Percentiles rank a stretch among this genome's conserved stretches.
Evolutionary conservation across 2,329 filamentous ascomycete genomes (phyloP).

Genomic region (Fusarium odoratissimum): DNA sequence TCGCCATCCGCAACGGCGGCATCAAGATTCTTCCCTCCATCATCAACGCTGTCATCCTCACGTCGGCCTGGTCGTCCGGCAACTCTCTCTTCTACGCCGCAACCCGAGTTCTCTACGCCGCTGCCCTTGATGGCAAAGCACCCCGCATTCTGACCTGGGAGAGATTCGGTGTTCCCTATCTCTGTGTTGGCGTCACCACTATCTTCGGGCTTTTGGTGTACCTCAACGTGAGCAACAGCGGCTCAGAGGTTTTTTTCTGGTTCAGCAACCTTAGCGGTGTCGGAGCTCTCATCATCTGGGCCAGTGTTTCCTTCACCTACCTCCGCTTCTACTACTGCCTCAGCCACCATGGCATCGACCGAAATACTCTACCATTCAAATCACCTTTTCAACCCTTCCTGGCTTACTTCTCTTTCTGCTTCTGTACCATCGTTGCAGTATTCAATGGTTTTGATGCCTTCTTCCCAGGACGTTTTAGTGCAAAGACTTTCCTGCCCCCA

Average conservation of each 20-base stretch:
- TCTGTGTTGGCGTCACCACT: slow-evolving; percentile 13
- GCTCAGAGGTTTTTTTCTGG: slow-evolving; percentile 29
- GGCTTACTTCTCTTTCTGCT: slow-evolving; percentile 68
- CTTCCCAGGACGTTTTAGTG: slow-evolving; percentile 72
- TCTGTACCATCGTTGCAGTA: slow-evolving; percentile 71
- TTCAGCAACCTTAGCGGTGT: slow-evolving; percentile 25
- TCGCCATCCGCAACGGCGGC: slow-evolving; percentile 74
- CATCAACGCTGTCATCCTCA: slow-evolving; percentile 76
- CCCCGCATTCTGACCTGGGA: slow-evolving; percentile 10
- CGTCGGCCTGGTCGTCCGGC: slow-evolving; percentile 72
- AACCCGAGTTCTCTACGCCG: slow-evolving; percentile 75
- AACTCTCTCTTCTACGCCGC: slow-evolving; percentile 74
- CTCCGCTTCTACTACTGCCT: slow-evolving; percentile 57
- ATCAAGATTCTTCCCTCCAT: slow-evolving; percentile 73
- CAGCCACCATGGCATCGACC: slow-evolving; percentile 58
- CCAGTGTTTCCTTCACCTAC: slow-evolving; percentile 59
- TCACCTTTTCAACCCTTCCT: slow-evolving; percentile 71
- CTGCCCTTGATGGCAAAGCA: slow-evolving; percentile 74
- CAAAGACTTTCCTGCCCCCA: slow-evolving; percentile 69
- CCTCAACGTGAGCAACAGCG: slow-evolving; percentile 42
- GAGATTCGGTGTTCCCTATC: slow-evolving; percentile 28
- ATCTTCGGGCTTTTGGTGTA: slow-evolving; percentile 16
- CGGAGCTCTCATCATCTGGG: slow-evolving; percentile 54
- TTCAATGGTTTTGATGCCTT: slow-evolving; percentile 84
- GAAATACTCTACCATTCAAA: slow-evolving; percentile 60